Conservation (phyloP, 2,329 filamentous ascomycete genomes). For the Xylariaceae sp. region DNA sequence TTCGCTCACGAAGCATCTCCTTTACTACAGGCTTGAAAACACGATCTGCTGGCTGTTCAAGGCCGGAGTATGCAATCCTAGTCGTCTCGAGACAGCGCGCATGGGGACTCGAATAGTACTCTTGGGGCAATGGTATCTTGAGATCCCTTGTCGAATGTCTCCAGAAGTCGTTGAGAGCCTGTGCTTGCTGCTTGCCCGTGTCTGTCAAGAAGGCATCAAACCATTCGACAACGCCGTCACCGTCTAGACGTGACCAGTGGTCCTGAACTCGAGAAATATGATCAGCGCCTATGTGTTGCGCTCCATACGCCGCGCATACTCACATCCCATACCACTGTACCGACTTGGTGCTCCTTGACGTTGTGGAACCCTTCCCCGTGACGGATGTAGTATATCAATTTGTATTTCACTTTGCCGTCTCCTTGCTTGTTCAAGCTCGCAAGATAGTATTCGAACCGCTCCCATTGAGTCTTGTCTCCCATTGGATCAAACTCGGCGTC, state of each 20-base stretch:
- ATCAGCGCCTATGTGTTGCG: no score
- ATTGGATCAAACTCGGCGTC: slow-evolving; percentile 13
- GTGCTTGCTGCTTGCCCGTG: slow-evolving; percentile 50
- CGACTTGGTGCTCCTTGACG: slow-evolving; percentile 19
- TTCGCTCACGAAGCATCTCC: slow-evolving; percentile 55
- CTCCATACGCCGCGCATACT: neutral
- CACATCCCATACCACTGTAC: slow-evolving; percentile 17
- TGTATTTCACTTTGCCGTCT: slow-evolving; percentile 49
- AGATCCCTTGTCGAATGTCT: slow-evolving; percentile 37
- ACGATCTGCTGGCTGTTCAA: slow-evolving; percentile 29
- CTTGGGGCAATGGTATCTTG: slow-evolving; percentile 49
- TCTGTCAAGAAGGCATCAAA: slow-evolving; percentile 47
- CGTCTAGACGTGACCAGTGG: slow-evolving; percentile 37
- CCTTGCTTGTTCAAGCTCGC: slow-evolving; percentile 41
- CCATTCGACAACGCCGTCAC: slow-evolving; percentile 36
- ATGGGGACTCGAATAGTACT: slow-evolving; percentile 56
- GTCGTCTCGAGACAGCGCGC: slow-evolving; percentile 57
- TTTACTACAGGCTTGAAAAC: slow-evolving; percentile 48
- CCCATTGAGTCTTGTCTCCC: slow-evolving; percentile 45
- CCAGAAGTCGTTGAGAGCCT: slow-evolving; percentile 50
- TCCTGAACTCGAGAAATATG: neutral
- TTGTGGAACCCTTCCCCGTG: slow-evolving; percentile 21
- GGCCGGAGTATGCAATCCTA: slow-evolving; percentile 43
- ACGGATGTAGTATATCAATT: slow-evolving; percentile 16
- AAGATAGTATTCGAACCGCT: slow-evolving; percentile 46